Conservation (phyloP, 2,329 filamentous ascomycete genomes). For the Epichloe sibirici region DNA sequence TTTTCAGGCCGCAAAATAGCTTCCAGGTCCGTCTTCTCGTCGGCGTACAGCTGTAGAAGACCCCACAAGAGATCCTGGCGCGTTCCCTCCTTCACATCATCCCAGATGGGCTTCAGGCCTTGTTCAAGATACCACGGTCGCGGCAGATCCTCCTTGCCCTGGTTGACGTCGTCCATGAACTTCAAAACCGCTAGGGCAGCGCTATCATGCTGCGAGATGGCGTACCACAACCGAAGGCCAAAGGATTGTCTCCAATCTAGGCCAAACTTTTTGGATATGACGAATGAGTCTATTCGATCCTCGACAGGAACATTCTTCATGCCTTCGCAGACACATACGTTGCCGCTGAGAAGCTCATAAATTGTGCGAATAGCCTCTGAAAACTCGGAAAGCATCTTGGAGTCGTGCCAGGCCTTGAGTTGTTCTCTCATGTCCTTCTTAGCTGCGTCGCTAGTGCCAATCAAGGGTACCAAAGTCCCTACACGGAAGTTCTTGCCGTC, state of each 20-base stretch:
- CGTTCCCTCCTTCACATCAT: slow-evolving; percentile 42
- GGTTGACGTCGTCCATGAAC: slow-evolving; percentile 61
- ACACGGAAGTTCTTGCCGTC: slow-evolving; percentile 69
- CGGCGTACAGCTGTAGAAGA: slow-evolving; percentile 67
- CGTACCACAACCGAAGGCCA: slow-evolving; percentile 84
- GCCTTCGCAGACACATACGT: slow-evolving; percentile 73
- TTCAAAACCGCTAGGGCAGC: slow-evolving; percentile 60
- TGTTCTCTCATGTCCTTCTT: slow-evolving; percentile 69
- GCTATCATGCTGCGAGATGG: slow-evolving; percentile 53
- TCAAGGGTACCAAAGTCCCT: slow-evolving; percentile 72
- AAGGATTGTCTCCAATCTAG: slow-evolving; percentile 93
- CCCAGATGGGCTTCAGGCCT: slow-evolving; percentile 44
- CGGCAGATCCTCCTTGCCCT: slow-evolving; percentile 60
- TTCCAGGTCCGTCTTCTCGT: slow-evolving; percentile 46
- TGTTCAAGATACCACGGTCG: slow-evolving; percentile 58
- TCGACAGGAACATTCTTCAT: slow-evolving; percentile 61
- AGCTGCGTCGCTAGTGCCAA: slow-evolving; percentile 58
- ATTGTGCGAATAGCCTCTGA: slow-evolving; percentile 71
- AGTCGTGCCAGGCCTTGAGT: slow-evolving; percentile 70
- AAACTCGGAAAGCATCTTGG: slow-evolving; percentile 80
- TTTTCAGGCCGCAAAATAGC: slow-evolving; percentile 65
- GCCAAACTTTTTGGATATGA: slow-evolving; percentile 70
- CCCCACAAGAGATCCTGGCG: slow-evolving; percentile 79
- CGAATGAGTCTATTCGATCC: slow-evolving; percentile 68
- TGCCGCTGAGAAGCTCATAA: slow-evolving; percentile 81